Evolutionary conservation across 2,329 filamentous ascomycete species (phyloP), one percentile per base, ranked within the genome.

Genomic region (Microcyclosporella mali): DNA sequence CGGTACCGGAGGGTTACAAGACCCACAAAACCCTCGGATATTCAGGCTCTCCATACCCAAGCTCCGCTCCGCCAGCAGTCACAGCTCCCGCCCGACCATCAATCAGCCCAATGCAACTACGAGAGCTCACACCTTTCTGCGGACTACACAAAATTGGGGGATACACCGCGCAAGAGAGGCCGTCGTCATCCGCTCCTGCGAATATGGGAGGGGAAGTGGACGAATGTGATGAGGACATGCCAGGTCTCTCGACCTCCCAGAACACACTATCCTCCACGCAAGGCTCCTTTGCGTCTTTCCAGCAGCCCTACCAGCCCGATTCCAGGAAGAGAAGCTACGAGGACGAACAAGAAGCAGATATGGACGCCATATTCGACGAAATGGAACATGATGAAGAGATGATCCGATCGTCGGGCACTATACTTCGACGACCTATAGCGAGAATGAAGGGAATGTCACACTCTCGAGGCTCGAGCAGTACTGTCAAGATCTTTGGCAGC

Each of bases 1-100:
- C 85, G 9, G 85, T 97, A 6, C 84, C 88, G 1, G 89, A 95
- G 63, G 90, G 90, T 46, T 95, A 95, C 75, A 94, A 94, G 70
- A 94, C 86, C 1, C 77, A 77, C 64, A 62, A 68, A 48, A 70
- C 59, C 2, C 21, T 61, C 15, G 50, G 50, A 4, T 32, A 35
- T 14, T 35, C 49, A 9, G 51, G 44, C 12, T 60, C 55, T 30
- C 55, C 57, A 2, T 59, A 57, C 28, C 51, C 56, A 3, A 58
- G 51, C 42, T 54, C 29, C n/a, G 38, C 19, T 42, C 37, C 34
- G 35, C 72, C 59, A 31, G 21, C 58, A 56, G 40, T 53, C 48
- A 33, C 56, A 58, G 51, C 66, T 56, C 56, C 50, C 37, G 46
- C 45, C 43, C 51, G 41, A 35, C 55, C 52, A 14, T 21, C 33